Percentiles rank a stretch among this genome's conserved stretches.
phyloP scores from a whole-genome alignment of 306 rosid genomes.

The Medicago ruthenica region DNA sequence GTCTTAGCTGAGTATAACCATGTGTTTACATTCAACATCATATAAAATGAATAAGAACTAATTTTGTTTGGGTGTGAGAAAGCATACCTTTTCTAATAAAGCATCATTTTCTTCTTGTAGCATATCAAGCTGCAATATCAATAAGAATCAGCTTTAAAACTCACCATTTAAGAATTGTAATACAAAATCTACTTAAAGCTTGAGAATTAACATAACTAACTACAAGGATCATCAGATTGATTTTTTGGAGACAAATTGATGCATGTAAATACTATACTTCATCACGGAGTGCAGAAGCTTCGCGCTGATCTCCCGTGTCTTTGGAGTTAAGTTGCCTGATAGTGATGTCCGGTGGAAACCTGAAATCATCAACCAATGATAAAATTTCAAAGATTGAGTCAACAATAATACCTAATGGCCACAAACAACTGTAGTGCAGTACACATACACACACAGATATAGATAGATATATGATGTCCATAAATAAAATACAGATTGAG shows the following conservation, averaged over 20 bases:
- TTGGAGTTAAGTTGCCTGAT: slow-evolving; percentile 58
- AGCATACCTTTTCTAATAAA: slow-evolving; percentile 73
- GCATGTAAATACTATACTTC: slow-evolving; percentile 64
- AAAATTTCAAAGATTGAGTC: slow-evolving; percentile 6
- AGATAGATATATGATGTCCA: slow-evolving; percentile 22
- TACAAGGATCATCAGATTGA: slow-evolving; percentile 33
- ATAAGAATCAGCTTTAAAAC: slow-evolving; percentile 43
- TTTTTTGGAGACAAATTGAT: slow-evolving; percentile 35
- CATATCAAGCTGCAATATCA: slow-evolving; percentile 91
- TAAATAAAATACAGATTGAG: slow-evolving; percentile 11
- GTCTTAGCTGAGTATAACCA: slow-evolving; percentile 71
- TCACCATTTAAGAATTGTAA: slow-evolving; percentile 21
- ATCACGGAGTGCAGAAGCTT: slow-evolving; percentile 97
- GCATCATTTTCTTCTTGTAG: slow-evolving; percentile 80
- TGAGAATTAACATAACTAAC: slow-evolving; percentile 35
- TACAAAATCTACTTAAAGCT: slow-evolving; percentile 29
- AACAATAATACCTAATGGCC: slow-evolving; percentile 27
- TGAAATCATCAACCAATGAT: slow-evolving; percentile 44
- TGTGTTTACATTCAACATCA: slow-evolving; percentile 43
- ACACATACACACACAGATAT: slow-evolving; percentile 2
- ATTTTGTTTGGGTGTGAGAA: slow-evolving; percentile 19
- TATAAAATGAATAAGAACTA: slow-evolving; percentile 18
- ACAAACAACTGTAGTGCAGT: slow-evolving; percentile 27
- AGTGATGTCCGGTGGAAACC: slow-evolving; percentile 73
- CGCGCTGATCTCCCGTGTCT: slow-evolving; percentile 74